These are phyloP conservation scores for Suillus fuscotomentosus DNA, from an alignment of 768 basidiomycete species.

Conservation along the genomic window DNA sequence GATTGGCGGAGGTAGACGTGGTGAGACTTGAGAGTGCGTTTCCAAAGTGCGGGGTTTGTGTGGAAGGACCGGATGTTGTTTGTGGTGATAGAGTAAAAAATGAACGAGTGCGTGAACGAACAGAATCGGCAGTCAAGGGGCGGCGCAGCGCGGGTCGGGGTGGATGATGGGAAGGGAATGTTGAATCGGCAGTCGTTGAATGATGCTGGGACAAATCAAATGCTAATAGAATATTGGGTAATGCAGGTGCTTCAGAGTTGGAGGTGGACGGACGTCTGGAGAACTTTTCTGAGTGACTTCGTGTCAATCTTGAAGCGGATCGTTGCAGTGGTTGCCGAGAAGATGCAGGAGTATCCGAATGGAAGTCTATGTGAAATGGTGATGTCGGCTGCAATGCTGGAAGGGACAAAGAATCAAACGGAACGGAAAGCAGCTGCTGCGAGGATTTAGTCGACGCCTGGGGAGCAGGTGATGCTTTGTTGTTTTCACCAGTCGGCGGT, in stretches of 20 bases:
- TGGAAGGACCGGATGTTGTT: constrained; percentile 13
- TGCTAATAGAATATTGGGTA: constrained; percentile 10
- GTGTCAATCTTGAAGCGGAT: constrained; percentile 34
- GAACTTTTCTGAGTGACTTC: constrained; percentile 42
- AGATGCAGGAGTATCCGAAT: constrained; percentile 13
- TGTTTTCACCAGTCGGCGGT: constrained; percentile 28
- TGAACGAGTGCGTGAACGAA: constrained; percentile 28
- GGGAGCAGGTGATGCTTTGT: constrained; percentile 29
- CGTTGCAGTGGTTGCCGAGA: constrained; percentile 19
- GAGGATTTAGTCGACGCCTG: constrained; percentile 57
- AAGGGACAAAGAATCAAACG: constrained; percentile 33
- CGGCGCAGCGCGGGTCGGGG: constrained; percentile 26
- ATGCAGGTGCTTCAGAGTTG: constrained; percentile 12
- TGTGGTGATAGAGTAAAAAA: constrained; percentile 27
- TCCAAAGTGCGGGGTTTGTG: constrained; percentile 8
- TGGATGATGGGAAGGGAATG: constrained; percentile 13
- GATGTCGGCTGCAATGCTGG: constrained; percentile 42
- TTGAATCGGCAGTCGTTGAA: constrained; percentile 18
- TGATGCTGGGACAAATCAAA: constrained; percentile 12
- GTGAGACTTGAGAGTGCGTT: constrained; percentile 13
- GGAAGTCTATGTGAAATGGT: constrained; percentile 39
- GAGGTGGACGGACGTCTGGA: constrained; percentile 11
- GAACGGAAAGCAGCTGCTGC: constrained; percentile 27
- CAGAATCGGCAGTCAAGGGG: constrained; percentile 44
- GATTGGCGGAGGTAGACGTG: constrained; percentile 18